Evolutionary conservation across 176 grass and related monocot genomes (phyloP), one percentile per base, ranked within the genome.

Genomic region (Oryza australiensis): DNA sequence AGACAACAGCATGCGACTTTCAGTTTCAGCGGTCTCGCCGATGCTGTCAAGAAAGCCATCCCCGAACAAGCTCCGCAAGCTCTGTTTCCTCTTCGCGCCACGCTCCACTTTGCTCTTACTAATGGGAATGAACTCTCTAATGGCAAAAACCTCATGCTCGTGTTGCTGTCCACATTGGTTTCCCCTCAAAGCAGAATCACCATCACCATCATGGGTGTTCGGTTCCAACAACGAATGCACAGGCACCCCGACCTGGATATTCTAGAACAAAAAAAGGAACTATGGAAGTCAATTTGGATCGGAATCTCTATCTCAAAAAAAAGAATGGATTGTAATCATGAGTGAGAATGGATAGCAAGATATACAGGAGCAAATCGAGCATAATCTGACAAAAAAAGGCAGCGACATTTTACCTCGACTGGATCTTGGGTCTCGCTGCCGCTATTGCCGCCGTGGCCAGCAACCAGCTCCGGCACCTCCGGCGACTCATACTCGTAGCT

Each of bases 401-500:
- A 35, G 34, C 10, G 48, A 32, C 6, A 46, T 5, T 9, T 82
- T 72, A 97, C 88, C 78, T 74, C 80, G 1, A 83, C 4, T n/a
- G 86, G 94, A n/a, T 91, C 86, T 83, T 92, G 87, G 16, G 80
- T 91, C 72, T 88, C 86, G 26, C 59, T 75, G 15, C 55, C 66
- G 5, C 64, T 62, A 7, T 70, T n/a, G 20, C 26, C 41, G 16
- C 9, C 65, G 64, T 23, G 22, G 34, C 38, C 71, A 38, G 62
- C 64, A 34, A 62, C 53, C 14, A 77, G 45, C 60, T 91, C 64
- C 3, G 70, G 46, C 42, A 69, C 73, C 23, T 89, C 84, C 26
- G 62, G 86, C 0, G 92, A 92, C 57, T 94, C 86, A 5, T 86
- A 97, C 68, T 85, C 81, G 45, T 97, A 97, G 76, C 94, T 91